phyloP scores from a whole-genome alignment of 192 early-diverging fungal species.

The Mortierella alpina region DNA sequence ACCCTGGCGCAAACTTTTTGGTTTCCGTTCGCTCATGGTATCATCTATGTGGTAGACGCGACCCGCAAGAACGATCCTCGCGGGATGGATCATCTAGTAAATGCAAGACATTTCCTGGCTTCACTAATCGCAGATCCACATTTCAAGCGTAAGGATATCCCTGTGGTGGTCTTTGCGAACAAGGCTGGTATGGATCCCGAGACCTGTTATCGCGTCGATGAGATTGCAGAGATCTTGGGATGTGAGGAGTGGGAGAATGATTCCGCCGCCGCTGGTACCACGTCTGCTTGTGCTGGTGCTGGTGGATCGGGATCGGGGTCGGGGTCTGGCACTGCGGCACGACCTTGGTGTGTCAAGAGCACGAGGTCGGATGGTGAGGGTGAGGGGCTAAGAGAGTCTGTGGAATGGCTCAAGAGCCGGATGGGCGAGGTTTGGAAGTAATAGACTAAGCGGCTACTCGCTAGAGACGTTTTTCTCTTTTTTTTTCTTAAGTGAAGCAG shows the following conservation, averaged over 20 bases:
- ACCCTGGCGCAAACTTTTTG: conserved; percentile 43
- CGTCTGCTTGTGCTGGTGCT: not conserved
- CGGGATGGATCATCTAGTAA: conserved; percentile 41
- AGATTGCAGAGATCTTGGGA: conserved; percentile 53
- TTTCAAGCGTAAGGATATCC: conserved; percentile 37
- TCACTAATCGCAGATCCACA: conserved; percentile 29
- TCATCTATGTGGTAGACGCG: conserved; percentile 48
- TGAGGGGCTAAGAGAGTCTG: conserved; percentile 39
- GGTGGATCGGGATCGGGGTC: not conserved
- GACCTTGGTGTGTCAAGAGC: conserved; percentile 54
- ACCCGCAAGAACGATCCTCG: conserved; percentile 52
- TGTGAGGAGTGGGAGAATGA: conserved; percentile 44
- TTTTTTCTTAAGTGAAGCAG: too few relatives aligned
- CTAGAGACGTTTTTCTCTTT: not conserved
- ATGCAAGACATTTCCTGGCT: conserved; percentile 36
- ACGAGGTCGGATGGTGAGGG: conserved; percentile 37
- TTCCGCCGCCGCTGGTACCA: not conserved
- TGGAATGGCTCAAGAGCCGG: conserved; percentile 50
- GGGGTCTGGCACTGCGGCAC: not conserved
- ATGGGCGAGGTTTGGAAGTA: conserved; percentile 41
- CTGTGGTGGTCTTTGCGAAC: conserved; percentile 48
- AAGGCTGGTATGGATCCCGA: conserved; percentile 45
- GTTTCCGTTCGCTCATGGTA: conserved; percentile 48
- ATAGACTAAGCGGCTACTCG: not conserved
- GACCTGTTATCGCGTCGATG: conserved; percentile 47